These are phyloP conservation scores for Colletotrichum sp. DNA, from an alignment of 2,329 filamentous ascomycete species.

Conservation along the genomic window DNA sequence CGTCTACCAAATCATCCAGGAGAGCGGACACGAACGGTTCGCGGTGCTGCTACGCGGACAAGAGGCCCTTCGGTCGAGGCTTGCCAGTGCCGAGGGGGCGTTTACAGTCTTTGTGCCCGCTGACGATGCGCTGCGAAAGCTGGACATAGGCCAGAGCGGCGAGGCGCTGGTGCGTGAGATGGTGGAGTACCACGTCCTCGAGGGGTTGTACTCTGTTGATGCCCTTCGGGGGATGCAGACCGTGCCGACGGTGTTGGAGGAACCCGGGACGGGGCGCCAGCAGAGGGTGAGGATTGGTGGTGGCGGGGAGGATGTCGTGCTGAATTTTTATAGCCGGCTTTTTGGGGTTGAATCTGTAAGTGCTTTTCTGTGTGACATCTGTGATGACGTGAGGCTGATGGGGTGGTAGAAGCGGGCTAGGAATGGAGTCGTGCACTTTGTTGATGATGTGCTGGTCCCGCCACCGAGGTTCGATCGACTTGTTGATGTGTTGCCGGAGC, in stretches of 20 bases:
- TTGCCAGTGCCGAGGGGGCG: background rate
- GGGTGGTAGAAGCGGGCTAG: background rate
- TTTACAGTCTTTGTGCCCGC: background rate
- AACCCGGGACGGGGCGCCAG: background rate
- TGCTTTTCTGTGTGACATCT: background rate
- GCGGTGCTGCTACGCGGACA: background rate
- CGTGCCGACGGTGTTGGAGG: background rate
- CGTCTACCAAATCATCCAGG: background rate
- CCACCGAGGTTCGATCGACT: slow-evolving; percentile 6
- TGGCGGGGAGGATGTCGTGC: background rate
- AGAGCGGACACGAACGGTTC: background rate
- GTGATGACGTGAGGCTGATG: background rate
- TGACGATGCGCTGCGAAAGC: background rate
- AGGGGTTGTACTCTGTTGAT: background rate
- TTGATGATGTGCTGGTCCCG: slow-evolving; percentile 14
- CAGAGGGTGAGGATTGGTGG: background rate
- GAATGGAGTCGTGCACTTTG: background rate
- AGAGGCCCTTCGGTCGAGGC: background rate
- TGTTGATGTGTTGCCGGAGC: background rate
- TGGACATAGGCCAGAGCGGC: background rate
- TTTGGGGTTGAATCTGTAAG: background rate
- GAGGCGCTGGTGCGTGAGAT: slow-evolving; percentile 46
- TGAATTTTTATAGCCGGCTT: slow-evolving; percentile 3
- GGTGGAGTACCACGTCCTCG: slow-evolving; percentile 6
- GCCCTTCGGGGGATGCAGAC: background rate